These are phyloP conservation scores for Populus tremula DNA, from an alignment of 345 rosid genomes.

Conservation along the genomic window DNA sequence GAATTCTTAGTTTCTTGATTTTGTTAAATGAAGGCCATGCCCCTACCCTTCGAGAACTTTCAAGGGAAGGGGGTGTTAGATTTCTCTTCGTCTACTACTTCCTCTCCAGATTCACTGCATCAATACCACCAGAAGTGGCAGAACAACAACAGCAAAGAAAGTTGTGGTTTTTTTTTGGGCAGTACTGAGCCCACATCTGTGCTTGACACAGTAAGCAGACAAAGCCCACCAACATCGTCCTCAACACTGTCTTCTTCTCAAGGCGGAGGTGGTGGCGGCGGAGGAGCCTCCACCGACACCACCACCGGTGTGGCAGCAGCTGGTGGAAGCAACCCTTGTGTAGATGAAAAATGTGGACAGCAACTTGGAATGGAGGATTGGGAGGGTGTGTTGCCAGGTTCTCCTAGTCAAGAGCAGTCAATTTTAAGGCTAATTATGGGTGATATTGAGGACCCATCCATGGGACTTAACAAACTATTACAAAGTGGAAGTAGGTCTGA, in stretches of 20 bases:
- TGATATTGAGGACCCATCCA: slow-evolving; percentile 59
- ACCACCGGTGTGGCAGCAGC: slow-evolving; percentile 29
- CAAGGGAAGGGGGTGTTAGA: slow-evolving; percentile 66
- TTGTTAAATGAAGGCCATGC: slow-evolving; percentile 69
- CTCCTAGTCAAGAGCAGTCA: slow-evolving; percentile 63
- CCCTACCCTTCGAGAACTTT: slow-evolving; percentile 71
- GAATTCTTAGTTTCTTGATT: slow-evolving; percentile 15
- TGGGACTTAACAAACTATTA: slow-evolving; percentile 54
- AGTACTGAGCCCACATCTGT: slow-evolving; percentile 57
- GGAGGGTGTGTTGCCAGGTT: slow-evolving; percentile 56
- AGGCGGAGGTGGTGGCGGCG: slow-evolving; percentile 41
- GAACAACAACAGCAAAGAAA: slow-evolving; percentile 26
- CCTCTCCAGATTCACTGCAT: slow-evolving; percentile 24
- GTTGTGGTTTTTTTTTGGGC: slow-evolving; percentile 43
- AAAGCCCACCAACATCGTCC: slow-evolving; percentile 58
- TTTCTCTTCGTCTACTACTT: slow-evolving; percentile 14
- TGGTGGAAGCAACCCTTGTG: slow-evolving; percentile 29
- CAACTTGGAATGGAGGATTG: slow-evolving; percentile 55
- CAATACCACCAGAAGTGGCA: slow-evolving; percentile 28
- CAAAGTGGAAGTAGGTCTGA: slow-evolving; percentile 35
- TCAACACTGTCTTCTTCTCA: slow-evolving; percentile 78
- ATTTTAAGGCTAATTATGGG: slow-evolving; percentile 73
- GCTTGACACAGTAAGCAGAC: slow-evolving; percentile 51
- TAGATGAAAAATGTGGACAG: slow-evolving; percentile 51
- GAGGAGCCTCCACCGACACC: slow-evolving; percentile 41